A percentile compares a stretch with the other conserved stretches of the same genome.
phyloP scores from a whole-genome alignment of 345 rosid species.

The Populus davidiana region DNA sequence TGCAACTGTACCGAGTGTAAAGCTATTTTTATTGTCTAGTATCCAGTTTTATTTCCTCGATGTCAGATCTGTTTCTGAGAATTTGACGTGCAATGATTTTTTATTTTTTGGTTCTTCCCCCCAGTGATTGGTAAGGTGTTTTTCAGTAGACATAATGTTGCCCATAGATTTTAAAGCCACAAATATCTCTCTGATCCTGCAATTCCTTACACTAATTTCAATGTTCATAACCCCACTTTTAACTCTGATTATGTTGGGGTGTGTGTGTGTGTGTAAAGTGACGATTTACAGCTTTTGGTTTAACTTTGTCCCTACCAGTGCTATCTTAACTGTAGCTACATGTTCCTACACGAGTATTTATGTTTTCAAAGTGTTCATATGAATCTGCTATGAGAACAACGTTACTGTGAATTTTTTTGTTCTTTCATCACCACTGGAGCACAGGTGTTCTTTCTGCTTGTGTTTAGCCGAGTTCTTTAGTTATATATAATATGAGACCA shows the following conservation, averaged over 20 bases:
- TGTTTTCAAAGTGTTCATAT: constrained; percentile 1
- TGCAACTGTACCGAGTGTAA: not conserved
- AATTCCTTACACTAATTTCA: not conserved
- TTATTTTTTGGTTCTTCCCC: not conserved
- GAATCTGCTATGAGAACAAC: not conserved
- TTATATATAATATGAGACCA: not conserved
- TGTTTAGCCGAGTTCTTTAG: not conserved
- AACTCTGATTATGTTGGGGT: constrained; percentile 14
- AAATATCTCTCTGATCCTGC: not conserved
- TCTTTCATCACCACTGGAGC: not conserved
- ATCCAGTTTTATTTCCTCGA: not conserved
- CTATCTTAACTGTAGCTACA: constrained; percentile 16
- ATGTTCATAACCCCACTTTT: not conserved
- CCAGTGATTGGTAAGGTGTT: not conserved
- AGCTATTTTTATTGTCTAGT: not conserved
- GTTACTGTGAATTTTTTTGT: not conserved
- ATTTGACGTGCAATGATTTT: not conserved
- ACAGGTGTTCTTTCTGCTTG: not conserved
- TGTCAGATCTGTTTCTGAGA: not conserved
- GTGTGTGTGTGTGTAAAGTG: constrained; percentile 19
- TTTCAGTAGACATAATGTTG: not conserved
- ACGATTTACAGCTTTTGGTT: constrained; percentile 16
- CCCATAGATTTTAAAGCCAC: not conserved
- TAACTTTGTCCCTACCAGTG: constrained; percentile 18
- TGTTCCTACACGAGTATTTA: constrained; percentile 9